Conservation (phyloP, 306 rosid species). For the Dalbergia oliveri region DNA sequence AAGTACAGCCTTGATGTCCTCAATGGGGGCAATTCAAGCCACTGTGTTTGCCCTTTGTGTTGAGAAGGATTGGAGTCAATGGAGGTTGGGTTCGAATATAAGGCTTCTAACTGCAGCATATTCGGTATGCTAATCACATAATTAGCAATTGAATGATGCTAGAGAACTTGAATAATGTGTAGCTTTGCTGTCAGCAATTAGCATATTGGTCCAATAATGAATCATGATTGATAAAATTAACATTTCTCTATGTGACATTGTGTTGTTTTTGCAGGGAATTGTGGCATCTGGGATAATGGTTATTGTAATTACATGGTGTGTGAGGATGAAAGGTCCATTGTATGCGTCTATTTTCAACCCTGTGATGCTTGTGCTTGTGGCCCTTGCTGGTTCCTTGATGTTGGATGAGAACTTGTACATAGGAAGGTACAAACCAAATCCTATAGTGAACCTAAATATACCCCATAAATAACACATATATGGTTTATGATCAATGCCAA, state of each 20-base stretch:
- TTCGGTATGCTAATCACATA: slow-evolving; percentile 52
- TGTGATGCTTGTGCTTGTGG: slow-evolving; percentile 48
- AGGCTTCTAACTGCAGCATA: slow-evolving; percentile 68
- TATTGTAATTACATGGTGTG: slow-evolving; percentile 48
- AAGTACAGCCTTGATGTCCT: slow-evolving; percentile 72
- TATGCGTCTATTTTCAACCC: slow-evolving; percentile 53
- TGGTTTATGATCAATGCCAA: slow-evolving; percentile 4
- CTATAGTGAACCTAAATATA: neutral
- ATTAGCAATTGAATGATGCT: neutral
- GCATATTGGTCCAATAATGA: neutral
- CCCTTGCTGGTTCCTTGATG: slow-evolving; percentile 52
- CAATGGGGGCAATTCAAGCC: slow-evolving; percentile 71
- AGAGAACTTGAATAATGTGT: too few species aligned
- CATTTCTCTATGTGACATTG: neutral
- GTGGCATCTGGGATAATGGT: slow-evolving; percentile 48
- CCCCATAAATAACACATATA: neutral
- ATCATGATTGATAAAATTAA: neutral
- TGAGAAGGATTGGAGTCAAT: slow-evolving; percentile 69
- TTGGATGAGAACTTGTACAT: slow-evolving; percentile 51
- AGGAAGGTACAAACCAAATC: slow-evolving; percentile 50
- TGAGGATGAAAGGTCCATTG: slow-evolving; percentile 44
- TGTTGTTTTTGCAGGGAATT: slow-evolving; percentile 42
- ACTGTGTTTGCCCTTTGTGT: slow-evolving; percentile 55
- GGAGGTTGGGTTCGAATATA: slow-evolving; percentile 73
- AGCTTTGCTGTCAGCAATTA: neutral